Base-by-base conservation (phyloP, 169 alveolate species). In the Cryptosporidium felis region DNA sequence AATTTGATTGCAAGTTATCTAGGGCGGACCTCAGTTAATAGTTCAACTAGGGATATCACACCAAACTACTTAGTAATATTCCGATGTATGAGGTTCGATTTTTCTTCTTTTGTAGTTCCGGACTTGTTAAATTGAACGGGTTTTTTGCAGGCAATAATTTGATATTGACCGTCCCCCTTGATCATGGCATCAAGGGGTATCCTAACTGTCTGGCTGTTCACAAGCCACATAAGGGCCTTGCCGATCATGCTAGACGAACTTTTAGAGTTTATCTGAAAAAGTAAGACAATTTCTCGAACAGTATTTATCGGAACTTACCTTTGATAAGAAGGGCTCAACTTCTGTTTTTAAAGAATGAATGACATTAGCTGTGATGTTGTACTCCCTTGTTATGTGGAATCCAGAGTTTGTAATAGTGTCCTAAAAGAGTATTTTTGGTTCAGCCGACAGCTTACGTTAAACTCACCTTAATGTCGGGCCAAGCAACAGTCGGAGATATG, bases 391-490 rank as follows among this genome's bases (percentile, higher is more conserved):
- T 21, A 74, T 74, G 18, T 74, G 85, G 42, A 74, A 74, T n/a
- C 85, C 85, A 18, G 67, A 23, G 28, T 49, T 74, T 6, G 85
- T 53, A 32, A 74, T 74, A 53, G 85, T 74, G 28, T 74, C 85
- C 85, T 74, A 74, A 47, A 38, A n/a, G n/a, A n/a, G n/a, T n/a
- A n/a, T n/a, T 4, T 5, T 0, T n/a, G 51, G 23, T 38, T 74
- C 18, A 53, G 21, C 38, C 9, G 36, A 51, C 4, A 18, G 26
- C 60, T 16, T n/a, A n/a, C 5, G 18, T 5, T 34, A n/a, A 40
- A 36, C 85, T 36, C 42, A 74, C 85, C 67, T 74, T 74, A 9
- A 74, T 74, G 36, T 74, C 85, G 32, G 85, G 85, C 85, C 85
- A 74, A 38, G 85, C 85, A 47, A 74, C 56, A 5, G 85, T 74